Base-by-base conservation (phyloP, 2,329 filamentous ascomycete species). In the Nothomitra cinnamomea region DNA sequence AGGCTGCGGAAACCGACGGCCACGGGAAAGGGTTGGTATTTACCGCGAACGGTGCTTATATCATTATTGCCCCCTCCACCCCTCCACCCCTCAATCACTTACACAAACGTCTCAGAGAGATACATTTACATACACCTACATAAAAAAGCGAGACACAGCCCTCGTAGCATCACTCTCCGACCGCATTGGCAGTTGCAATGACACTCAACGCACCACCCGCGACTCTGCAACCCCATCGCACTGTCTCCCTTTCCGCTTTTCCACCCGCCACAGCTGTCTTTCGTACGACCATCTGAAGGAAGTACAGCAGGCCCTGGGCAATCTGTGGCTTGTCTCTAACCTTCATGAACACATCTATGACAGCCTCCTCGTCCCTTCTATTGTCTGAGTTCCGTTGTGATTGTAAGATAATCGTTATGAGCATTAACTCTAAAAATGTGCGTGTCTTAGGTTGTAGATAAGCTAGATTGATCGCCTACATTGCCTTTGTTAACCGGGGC, bases 341-440 rank as follows among this genome's bases (percentile, higher is more conserved):
- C 10, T 77, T 76, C 17, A 75, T 69, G 63, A 95, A 86, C 1
- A 87, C 69, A 50, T 80, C 80, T 57, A 77, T 70, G 25, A 94
- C 68, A 1, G 72, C 70, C 53, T 72, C 71, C 55, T 81, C 76
- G 57, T 80, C 74, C 56, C 72, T 71, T 1, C 65, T 63, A 3
- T 63, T 68, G 53, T 73, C 70, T 28, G 65, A 62, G 56, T 69
- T 66, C 54, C 74, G 74, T 57, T 80, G 76, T 15, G 80, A 79
- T 59, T 83, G 77, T 47, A 86, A 73, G 32, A 96, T 77, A 12
- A 88, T 67, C 1, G 80, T 84, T 50, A 92, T 80, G 15, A 96
- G 72, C 59, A 95, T 69, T 6, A 92, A 71, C 65, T 95, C 87
- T 47, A 89, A 73, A 63, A 96, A 92, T 22, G 78, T 78, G 54